Evolutionary conservation across 257 asterid species (phyloP).

Genomic region (Jaltomata sinuosa): DNA sequence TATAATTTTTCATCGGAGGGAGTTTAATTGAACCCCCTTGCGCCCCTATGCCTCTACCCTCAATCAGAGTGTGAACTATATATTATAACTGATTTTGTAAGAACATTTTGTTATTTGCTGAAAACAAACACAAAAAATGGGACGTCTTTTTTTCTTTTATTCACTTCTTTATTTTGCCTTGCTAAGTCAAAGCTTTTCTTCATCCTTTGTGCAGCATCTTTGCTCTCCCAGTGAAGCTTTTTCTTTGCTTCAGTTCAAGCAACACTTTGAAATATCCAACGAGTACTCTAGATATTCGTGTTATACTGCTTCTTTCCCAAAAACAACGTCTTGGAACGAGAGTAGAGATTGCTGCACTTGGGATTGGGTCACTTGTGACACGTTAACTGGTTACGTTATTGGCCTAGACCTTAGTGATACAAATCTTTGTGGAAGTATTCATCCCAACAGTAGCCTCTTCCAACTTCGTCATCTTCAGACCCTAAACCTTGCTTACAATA

Average conservation of each 20-base stretch:
- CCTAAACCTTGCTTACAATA: not conserved
- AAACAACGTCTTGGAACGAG: not conserved
- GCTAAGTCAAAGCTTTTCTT: not conserved
- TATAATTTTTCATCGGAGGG: no score
- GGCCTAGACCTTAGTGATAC: not conserved
- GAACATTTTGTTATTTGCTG: not conserved
- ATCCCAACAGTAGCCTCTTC: not conserved
- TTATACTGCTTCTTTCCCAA: not conserved
- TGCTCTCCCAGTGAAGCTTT: not conserved
- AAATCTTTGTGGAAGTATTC: not conserved
- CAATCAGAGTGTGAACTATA: no score
- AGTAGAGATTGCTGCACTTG: not conserved
- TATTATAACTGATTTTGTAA: not conserved
- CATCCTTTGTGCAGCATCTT: not conserved
- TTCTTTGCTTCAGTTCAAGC: not conserved
- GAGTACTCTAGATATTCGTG: not conserved
- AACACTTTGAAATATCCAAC: not conserved
- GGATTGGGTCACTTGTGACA: not conserved
- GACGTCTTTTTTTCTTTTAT: not conserved
- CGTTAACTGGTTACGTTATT: not conserved
- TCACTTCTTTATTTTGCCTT: not conserved
- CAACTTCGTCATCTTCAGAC: not conserved
- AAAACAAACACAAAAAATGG: not conserved
- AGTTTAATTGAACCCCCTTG: no score
- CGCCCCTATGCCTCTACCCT: no score